phyloP scores from a whole-genome alignment of 441 rosid species.

The Populus trichocarpa region DNA sequence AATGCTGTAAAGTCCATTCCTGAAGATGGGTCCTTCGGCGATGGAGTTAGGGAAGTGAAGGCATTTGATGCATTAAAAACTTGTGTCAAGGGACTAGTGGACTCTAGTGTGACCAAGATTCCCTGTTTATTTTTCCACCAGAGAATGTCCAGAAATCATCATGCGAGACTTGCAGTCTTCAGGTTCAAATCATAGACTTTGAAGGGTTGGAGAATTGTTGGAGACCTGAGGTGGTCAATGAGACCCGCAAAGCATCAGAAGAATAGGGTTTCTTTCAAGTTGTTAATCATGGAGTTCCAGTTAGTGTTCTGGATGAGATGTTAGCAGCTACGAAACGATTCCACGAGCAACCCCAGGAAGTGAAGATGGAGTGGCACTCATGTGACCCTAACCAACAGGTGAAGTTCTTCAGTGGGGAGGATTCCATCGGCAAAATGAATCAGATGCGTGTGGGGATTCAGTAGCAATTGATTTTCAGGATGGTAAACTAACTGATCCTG shows the following conservation, averaged over 20 bases:
- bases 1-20: background rate
- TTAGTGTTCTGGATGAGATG: slow-evolving; percentile 38
- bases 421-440: slow-evolving; percentile 30
- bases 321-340: slow-evolving; percentile 29
- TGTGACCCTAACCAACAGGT: slow-evolving; percentile 31
- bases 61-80: slow-evolving; percentile 44
- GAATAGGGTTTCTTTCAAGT: slow-evolving; percentile 60
- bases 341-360: slow-evolving; percentile 45
- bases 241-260: slow-evolving; percentile 38
- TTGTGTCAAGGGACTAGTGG: slow-evolving; percentile 46
- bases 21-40: slow-evolving; percentile 18
- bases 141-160: slow-evolving; percentile 14
- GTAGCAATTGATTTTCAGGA: slow-evolving; percentile 37
- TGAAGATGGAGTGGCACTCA: slow-evolving; percentile 45
- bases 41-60: slow-evolving; percentile 33
- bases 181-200: slow-evolving; percentile 47
- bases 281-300: slow-evolving; percentile 50
- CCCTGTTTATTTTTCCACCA: slow-evolving; percentile 41
- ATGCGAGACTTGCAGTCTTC: background rate
- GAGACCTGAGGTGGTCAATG: slow-evolving; percentile 25
- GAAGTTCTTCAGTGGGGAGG: slow-evolving; percentile 42
- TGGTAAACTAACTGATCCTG: slow-evolving; percentile 29
- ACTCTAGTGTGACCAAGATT: slow-evolving; percentile 32
- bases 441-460: slow-evolving; percentile 48
- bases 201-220: slow-evolving; percentile 22